Base-by-base conservation (phyloP, 164 flowering plant species). In the Piper betle region DNA sequence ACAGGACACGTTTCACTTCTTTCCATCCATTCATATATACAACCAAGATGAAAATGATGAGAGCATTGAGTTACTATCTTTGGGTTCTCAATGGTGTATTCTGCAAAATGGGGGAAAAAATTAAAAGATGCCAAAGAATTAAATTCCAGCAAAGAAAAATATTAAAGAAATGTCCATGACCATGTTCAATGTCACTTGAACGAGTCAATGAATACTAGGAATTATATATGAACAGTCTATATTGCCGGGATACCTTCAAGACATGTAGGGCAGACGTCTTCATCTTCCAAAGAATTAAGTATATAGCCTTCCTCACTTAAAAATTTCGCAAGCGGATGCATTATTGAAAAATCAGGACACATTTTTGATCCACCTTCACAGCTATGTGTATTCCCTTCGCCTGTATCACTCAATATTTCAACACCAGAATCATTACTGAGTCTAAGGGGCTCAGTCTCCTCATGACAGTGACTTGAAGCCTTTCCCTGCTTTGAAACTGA, bases 1-100 rank as follows among this genome's bases (percentile, higher is more conserved):
- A 86, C 63, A 63, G 92, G 92, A 77, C 92, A 86, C 48, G 69
- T 80, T 63, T 86, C 87, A 70, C 92, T 82, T 71, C 87, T 78
- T 75, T 86, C 88, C 92, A 86, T 74, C 88, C 92, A 84, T 64
- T 82, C 92, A 59, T 80, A 84, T 68, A 86, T 82, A 69, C 88
- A 86, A 16, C 82, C 81, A 20, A 86, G 82, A 72, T 86, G 93
- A 69, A 84, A 86, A 76, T 86, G 86, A 71, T 86, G 88, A 40
- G 83, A 79, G 69, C 89, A 86, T 15, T 63, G 64, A 19, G 87
- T 77, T 9, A 69, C 68, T 60, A 84, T 86, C 72, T 84, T 83
- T 5, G 88, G 87, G 67, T 84, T 82, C 69, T 84, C 85, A 17
- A 76, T 72, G 52, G 87, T 82, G 65, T 84, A 86, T 72, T 86